Percentiles rank a stretch among this genome's conserved stretches.
Conservation (phyloP, 2,329 filamentous ascomycete species). For the Beauveria australis region DNA sequence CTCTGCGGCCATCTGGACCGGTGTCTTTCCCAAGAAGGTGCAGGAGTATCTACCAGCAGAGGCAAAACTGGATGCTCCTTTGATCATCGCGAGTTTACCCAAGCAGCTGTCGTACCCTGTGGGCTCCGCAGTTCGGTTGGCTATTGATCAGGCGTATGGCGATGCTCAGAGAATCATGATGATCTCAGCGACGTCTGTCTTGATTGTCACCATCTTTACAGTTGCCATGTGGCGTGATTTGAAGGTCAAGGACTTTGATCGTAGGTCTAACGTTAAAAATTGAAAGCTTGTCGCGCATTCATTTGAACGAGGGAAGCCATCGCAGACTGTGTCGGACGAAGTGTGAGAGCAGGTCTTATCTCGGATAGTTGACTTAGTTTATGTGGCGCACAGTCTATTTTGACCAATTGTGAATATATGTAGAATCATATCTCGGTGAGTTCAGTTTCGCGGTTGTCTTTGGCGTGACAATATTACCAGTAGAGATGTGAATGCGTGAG, state of each 20-base stretch:
- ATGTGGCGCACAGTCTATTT: too few species aligned
- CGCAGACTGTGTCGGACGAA: too few species aligned
- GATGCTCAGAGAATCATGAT: conserved; percentile 7
- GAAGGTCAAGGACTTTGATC: conserved; percentile 4
- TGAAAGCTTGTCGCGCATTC: background rate
- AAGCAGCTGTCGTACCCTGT: background rate
- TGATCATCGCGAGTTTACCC: background rate
- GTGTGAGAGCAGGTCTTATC: too few species aligned
- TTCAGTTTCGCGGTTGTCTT: too few species aligned
- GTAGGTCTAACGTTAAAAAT: background rate
- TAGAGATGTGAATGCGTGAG: too few species aligned
- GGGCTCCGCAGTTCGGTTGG: background rate
- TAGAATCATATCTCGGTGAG: too few species aligned
- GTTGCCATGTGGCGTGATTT: conserved; percentile 4
- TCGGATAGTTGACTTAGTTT: too few species aligned
- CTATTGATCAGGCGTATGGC: background rate
- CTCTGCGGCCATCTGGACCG: conserved; percentile 2
- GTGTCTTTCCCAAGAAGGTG: background rate
- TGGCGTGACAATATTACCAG: too few species aligned
- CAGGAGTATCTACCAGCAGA: background rate
- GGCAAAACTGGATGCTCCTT: background rate
- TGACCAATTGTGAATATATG: too few species aligned
- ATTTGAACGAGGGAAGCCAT: background rate
- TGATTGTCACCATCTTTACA: background rate
- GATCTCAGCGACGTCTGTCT: background rate